These are phyloP conservation scores for Boletus rubroflammeus DNA, from an alignment of 768 basidiomycete genomes.

Conservation along the genomic window DNA sequence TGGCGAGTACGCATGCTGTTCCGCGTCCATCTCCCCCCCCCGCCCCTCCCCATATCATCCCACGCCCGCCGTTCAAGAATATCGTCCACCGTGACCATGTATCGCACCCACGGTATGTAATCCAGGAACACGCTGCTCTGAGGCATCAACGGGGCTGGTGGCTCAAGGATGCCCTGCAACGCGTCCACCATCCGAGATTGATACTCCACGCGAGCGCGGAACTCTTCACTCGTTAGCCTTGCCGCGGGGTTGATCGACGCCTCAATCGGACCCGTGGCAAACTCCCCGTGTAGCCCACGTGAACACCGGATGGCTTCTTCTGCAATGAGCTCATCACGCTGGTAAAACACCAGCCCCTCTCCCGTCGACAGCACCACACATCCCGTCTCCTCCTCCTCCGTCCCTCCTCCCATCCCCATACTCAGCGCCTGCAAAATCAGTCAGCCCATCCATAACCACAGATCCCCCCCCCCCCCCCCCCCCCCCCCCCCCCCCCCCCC, in stretches of 20 bases:
- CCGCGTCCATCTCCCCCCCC: conserved; percentile 48
- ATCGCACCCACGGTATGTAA: conserved; percentile 63
- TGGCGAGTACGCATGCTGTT: conserved; percentile 51
- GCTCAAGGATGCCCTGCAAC: conserved; percentile 47
- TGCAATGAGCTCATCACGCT: conserved; percentile 48
- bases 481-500: too few species aligned
- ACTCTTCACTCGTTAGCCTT: conserved; percentile 18
- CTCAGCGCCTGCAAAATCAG: conserved; percentile 10
- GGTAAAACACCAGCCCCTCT: conserved; percentile 34
- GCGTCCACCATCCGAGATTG: conserved; percentile 41
- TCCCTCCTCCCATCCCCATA: conserved; percentile 26
- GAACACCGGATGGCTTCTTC: conserved; percentile 43
- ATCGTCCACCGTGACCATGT: conserved; percentile 68
- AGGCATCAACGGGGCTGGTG: conserved; percentile 41
- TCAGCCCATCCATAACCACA: conserved; percentile 5
- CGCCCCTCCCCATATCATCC: conserved; percentile 30
- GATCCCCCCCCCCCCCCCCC: too few species aligned
- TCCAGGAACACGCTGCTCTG: conserved; percentile 54
- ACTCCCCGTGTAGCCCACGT: conserved; percentile 39
- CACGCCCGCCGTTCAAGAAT: conserved; percentile 25
- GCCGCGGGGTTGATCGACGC: conserved; percentile 36
- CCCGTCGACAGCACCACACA: conserved; percentile 39
- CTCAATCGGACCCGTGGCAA: conserved; percentile 29
- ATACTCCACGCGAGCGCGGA: conserved; percentile 44
- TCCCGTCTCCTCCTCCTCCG: conserved; percentile 57